Evolutionary conservation across 305 asterid genomes (phyloP).

Genomic region (Fraxinus nigra): DNA sequence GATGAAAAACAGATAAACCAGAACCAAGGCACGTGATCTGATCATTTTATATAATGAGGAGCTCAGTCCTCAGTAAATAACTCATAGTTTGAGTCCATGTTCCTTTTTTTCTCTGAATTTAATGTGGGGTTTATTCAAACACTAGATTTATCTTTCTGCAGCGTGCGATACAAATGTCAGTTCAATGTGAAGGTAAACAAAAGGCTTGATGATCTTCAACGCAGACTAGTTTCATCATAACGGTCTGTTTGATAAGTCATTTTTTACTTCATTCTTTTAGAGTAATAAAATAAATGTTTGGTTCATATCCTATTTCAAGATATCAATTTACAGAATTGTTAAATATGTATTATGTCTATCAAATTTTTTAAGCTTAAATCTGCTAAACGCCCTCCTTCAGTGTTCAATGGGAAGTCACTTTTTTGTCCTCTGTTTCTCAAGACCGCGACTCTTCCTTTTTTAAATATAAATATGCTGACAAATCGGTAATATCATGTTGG

Average conservation of each 20-base stretch:
- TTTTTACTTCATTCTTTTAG: no score
- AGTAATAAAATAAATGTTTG: no score
- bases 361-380: background rate
- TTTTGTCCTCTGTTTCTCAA: background rate
- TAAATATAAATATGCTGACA: no score
- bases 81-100: background rate
- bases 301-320: background rate
- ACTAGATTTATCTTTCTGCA: no score
- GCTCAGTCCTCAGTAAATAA: background rate
- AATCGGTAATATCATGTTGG: background rate
- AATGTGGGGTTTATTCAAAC: no score
- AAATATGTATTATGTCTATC: background rate
- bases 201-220: background rate
- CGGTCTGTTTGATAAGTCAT: no score
- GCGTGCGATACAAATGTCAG: background rate
- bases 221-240: no score
- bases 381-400: conserved; percentile 5
- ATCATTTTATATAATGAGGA: conserved; percentile 8
- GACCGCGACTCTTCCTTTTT: background rate
- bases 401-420: background rate
- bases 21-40: background rate
- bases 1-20: conserved; percentile 14
- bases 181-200: background rate
- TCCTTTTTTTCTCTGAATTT: no score
- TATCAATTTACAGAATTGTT: background rate